Conservation (phyloP, 495 filamentous ascomycete species). For the Neurospora terricola region DNA sequence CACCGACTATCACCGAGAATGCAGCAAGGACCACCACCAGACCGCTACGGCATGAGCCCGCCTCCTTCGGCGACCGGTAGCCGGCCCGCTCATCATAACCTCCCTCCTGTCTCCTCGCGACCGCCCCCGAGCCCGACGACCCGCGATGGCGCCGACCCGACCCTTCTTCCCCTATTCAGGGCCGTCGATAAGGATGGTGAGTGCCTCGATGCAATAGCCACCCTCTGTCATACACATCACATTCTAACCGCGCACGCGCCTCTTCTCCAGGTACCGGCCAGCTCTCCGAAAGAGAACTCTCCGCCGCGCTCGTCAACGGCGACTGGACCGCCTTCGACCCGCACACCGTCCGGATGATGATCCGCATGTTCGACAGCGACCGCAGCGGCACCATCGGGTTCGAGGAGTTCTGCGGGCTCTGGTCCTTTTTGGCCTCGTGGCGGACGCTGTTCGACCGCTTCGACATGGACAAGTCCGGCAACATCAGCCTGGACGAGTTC, state of each 20-base stretch:
- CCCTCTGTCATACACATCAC: not conserved
- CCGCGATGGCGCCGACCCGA: constrained; percentile 53
- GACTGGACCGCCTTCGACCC: constrained; percentile 91
- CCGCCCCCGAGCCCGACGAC: constrained; percentile 58
- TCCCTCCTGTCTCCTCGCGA: constrained; percentile 46
- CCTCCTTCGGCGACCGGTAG: constrained; percentile 21
- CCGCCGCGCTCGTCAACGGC: constrained; percentile 87
- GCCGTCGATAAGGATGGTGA: constrained; percentile 78
- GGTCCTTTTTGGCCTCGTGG: constrained; percentile 93
- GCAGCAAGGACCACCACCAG: constrained; percentile 6
- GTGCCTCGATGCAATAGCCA: constrained; percentile 6
- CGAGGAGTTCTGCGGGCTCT: constrained; percentile 90
- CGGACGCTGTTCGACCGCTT: constrained; percentile 90
- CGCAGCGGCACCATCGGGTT: constrained; percentile 83
- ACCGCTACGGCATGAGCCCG: constrained; percentile 22
- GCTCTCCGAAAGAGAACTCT: constrained; percentile 79
- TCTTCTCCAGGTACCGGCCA: constrained; percentile 55
- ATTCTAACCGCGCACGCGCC: not conserved
- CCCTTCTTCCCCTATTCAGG: constrained; percentile 76
- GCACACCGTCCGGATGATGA: constrained; percentile 98
- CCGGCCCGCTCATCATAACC: constrained; percentile 39
- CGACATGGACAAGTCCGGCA: constrained; percentile 77
- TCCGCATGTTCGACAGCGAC: constrained; percentile 94
- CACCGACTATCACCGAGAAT: constrained; percentile 13
- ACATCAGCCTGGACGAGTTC: constrained; percentile 80